phyloP scores from a whole-genome alignment of 2,329 filamentous ascomycete genomes.

The Colletotrichum melonis region DNA sequence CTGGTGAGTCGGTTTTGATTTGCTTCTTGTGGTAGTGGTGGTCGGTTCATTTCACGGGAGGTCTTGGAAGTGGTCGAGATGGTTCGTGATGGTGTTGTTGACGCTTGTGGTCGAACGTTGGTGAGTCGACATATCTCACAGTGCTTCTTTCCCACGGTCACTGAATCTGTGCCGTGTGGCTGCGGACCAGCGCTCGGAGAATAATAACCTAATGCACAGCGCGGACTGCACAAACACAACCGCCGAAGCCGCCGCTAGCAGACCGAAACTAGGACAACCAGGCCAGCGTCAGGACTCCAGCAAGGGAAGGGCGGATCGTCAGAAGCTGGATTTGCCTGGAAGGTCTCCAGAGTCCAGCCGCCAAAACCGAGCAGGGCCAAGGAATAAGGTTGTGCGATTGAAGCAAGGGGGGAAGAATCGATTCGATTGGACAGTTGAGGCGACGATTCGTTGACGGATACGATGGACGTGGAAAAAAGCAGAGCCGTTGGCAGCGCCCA shows the following conservation, averaged over 20 bases:
- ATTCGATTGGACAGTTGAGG: background rate
- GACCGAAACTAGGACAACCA: background rate
- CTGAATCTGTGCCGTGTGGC: background rate
- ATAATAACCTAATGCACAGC: background rate
- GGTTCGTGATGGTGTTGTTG: background rate
- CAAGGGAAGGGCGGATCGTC: background rate
- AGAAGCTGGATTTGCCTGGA: background rate
- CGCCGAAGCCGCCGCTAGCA: background rate
- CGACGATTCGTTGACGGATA: background rate
- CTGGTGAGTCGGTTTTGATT: background rate
- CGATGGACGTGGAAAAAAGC: background rate
- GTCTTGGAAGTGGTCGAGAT: background rate
- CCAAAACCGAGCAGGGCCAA: background rate
- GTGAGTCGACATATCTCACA: background rate
- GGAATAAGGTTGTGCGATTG: slow-evolving; percentile 16
- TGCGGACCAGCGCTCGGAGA: background rate
- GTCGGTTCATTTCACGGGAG: background rate
- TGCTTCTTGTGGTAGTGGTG: background rate
- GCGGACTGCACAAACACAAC: background rate
- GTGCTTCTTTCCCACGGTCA: background rate
- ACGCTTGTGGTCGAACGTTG: background rate
- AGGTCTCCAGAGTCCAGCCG: background rate
- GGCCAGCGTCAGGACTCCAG: background rate
- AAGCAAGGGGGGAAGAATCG: background rate
- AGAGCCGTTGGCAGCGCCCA: background rate